Evolutionary conservation across 2,329 filamentous ascomycete genomes (phyloP).

Genomic region (Exutisphaerella laricina): DNA sequence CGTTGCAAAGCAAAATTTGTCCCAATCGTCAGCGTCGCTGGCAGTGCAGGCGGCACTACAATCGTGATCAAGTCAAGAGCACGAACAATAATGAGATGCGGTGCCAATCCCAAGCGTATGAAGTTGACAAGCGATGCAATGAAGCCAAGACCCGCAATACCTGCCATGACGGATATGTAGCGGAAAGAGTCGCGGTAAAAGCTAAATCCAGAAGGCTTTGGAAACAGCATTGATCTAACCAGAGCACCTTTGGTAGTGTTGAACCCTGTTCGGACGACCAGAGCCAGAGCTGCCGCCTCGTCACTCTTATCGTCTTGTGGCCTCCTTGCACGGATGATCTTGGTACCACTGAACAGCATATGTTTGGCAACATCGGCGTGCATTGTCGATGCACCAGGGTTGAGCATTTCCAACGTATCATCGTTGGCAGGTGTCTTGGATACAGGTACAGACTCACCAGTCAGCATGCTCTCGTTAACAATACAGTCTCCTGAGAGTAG

Average conservation of each 20-base stretch:
- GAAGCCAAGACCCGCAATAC: constrained; percentile 80
- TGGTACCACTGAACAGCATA: constrained; percentile 91
- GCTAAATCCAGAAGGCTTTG: constrained; percentile 96
- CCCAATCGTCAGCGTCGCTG: constrained; percentile 90
- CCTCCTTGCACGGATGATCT: constrained; percentile 82
- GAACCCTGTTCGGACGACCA: constrained; percentile 92
- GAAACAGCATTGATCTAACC: constrained; percentile 96
- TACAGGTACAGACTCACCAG: constrained; percentile 92
- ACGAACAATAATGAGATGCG: constrained; percentile 86
- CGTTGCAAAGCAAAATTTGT: constrained; percentile 89
- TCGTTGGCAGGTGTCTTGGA: constrained; percentile 83
- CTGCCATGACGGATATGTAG: constrained; percentile 94
- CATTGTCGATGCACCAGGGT: constrained; percentile 74
- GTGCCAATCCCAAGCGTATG: constrained; percentile 71
- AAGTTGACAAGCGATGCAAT: constrained; percentile 91
- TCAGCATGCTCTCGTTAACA: constrained; percentile 99
- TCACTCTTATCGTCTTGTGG: constrained; percentile 81
- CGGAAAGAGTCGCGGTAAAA: constrained; percentile 97
- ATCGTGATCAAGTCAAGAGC: constrained; percentile 96
- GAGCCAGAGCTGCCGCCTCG: constrained; percentile 83
- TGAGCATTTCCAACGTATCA: constrained; percentile 67
- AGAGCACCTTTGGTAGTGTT: constrained; percentile 95
- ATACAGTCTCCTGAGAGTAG: constrained; percentile 92
- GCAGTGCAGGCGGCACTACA: constrained; percentile 89
- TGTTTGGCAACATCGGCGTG: constrained; percentile 78